Conservation (phyloP, 345 rosid species). For the Camelina laxa region DNA sequence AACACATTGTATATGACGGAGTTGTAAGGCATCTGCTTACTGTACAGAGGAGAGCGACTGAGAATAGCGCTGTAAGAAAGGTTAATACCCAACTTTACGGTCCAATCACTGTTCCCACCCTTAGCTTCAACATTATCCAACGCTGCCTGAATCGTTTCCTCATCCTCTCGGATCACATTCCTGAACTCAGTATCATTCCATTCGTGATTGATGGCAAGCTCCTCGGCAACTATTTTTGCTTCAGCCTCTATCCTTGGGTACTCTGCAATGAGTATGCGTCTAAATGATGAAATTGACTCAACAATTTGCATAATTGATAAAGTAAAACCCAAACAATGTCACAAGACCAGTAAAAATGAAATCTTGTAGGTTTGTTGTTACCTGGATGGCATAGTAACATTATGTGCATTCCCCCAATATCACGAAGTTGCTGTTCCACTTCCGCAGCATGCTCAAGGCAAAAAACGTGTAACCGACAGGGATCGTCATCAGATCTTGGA, state of each 20-base stretch:
- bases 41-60: slow-evolving; percentile 80
- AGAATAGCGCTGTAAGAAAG: slow-evolving; percentile 87
- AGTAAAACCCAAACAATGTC: slow-evolving; percentile 2
- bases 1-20: slow-evolving; percentile 79
- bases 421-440: slow-evolving; percentile 78
- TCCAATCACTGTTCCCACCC: slow-evolving; percentile 90
- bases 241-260: slow-evolving; percentile 86
- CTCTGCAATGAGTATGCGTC: slow-evolving; percentile 55
- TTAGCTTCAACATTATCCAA: slow-evolving; percentile 80
- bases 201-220: slow-evolving; percentile 59
- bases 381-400: slow-evolving; percentile 95
- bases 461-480: slow-evolving; percentile 84
- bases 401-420: slow-evolving; percentile 80
- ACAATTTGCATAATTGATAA: slow-evolving; percentile 18
- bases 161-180: slow-evolving; percentile 70
- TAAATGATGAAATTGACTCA: slow-evolving; percentile 8
- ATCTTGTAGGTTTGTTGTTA: slow-evolving; percentile 31
- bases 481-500: slow-evolving; percentile 69
- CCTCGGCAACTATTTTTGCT: slow-evolving; percentile 77
- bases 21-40: slow-evolving; percentile 98
- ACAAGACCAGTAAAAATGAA: neutral
- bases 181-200: slow-evolving; percentile 71
- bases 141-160: slow-evolving; percentile 65
- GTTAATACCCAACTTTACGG: slow-evolving; percentile 86
- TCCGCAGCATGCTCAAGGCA: slow-evolving; percentile 98